Evolutionary conservation across 148 eudicot genomes (phyloP).

Genomic region (Camellia japonica): DNA sequence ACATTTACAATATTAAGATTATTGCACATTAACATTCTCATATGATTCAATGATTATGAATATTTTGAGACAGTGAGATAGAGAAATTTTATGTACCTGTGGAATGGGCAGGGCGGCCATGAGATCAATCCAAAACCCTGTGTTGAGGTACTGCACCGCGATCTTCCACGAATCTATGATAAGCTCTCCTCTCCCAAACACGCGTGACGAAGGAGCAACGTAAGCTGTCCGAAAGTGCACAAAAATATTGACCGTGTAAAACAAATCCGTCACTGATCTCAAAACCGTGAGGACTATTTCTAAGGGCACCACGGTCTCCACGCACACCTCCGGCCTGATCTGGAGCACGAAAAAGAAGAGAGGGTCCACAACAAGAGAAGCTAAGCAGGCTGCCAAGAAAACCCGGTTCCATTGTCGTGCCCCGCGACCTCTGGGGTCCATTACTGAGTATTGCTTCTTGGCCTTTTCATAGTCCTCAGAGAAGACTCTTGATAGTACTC

Average conservation of each 20-base stretch:
- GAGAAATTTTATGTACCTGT: constrained; percentile 41
- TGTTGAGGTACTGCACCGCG: constrained; percentile 48
- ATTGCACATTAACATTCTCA: too few species aligned
- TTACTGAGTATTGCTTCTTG: constrained; percentile 34
- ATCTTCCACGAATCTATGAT: constrained; percentile 61
- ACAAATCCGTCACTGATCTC: constrained; percentile 53
- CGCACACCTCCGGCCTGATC: constrained; percentile 38
- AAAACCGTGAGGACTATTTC: constrained; percentile 49
- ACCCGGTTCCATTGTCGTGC: constrained; percentile 54
- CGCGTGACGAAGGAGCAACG: constrained; percentile 78
- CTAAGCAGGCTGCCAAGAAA: constrained; percentile 50
- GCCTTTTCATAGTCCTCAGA: constrained; percentile 63
- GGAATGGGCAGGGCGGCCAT: constrained; percentile 81
- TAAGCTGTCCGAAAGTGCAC: constrained; percentile 78
- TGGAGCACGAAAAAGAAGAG: constrained; percentile 68
- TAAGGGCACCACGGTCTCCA: constrained; percentile 41
- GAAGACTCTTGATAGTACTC: constrained; percentile 62
- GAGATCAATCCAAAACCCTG: constrained; percentile 57
- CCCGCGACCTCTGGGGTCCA: constrained; percentile 56
- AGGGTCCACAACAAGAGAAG: constrained; percentile 71
- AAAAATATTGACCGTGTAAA: constrained; percentile 61
- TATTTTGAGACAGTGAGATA: too few species aligned
- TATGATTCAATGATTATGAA: too few species aligned
- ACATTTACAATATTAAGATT: too few species aligned
- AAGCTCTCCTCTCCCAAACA: constrained; percentile 85